These are phyloP conservation scores for Picochlorum sp. DNA, from an alignment of 139 green algal species.

Conservation along the genomic window DNA sequence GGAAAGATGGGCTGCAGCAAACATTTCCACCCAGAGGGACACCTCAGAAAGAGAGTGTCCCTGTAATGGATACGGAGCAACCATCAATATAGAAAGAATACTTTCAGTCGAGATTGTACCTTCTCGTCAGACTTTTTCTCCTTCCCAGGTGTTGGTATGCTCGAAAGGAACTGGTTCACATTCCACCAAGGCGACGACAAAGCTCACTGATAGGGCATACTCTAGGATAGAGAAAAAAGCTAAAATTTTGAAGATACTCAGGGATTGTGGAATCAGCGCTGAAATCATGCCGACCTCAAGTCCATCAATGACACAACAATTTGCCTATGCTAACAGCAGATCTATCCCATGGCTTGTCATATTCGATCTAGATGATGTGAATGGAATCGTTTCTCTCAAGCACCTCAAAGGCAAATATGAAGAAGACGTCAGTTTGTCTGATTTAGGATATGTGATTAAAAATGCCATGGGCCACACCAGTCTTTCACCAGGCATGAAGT, in stretches of 20 bases:
- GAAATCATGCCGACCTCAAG: slow-evolving; percentile 44
- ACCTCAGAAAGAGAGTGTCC: neutral
- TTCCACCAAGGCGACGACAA: neutral
- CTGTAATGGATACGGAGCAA: slow-evolving; percentile 42
- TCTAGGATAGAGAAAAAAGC: slow-evolving; percentile 57
- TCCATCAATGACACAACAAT: slow-evolving; percentile 63
- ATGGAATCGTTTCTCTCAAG: slow-evolving; percentile 42
- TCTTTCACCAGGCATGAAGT: too few species aligned
- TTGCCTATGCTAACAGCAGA: slow-evolving; percentile 52
- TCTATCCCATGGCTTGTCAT: slow-evolving; percentile 67
- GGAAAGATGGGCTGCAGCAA: slow-evolving; percentile 47
- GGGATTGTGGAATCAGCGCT: slow-evolving; percentile 51
- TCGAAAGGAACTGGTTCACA: slow-evolving; percentile 39
- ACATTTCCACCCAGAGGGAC: neutral
- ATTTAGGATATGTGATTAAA: slow-evolving; percentile 31
- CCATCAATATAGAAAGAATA: slow-evolving; percentile 46
- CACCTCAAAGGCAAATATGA: slow-evolving; percentile 32
- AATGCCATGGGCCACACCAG: neutral
- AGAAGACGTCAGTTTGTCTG: slow-evolving; percentile 31
- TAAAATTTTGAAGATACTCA: slow-evolving; percentile 46
- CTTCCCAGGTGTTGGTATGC: slow-evolving; percentile 68
- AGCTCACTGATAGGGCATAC: neutral
- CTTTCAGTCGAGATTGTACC: slow-evolving; percentile 17
- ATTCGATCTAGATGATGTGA: slow-evolving; percentile 25
- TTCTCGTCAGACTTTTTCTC: slow-evolving; percentile 3